Evolutionary conservation across 2,329 filamentous ascomycete species (phyloP).

Genomic region (Xylaria sp.): DNA sequence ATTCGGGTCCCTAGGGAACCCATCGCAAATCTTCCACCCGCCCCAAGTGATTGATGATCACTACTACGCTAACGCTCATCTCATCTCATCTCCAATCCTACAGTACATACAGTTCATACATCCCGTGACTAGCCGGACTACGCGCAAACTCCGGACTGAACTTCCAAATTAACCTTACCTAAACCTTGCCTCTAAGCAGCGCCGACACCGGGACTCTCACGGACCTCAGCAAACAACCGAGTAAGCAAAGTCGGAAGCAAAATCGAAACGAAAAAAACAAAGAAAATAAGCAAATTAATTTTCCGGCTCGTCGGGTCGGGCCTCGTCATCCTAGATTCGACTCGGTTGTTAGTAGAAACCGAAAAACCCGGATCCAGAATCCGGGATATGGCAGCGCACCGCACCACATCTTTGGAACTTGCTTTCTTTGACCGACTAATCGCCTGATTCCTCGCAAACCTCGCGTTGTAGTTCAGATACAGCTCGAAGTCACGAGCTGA

Average conservation of each 20-base stretch:
- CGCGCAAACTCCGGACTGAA: neutral
- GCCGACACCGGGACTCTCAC: neutral
- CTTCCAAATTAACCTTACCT: too few species aligned
- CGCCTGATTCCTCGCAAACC: too few species aligned
- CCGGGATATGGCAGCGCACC: too few species aligned
- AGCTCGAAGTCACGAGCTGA: too few species aligned
- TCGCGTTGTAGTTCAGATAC: too few species aligned
- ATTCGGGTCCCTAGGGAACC: neutral
- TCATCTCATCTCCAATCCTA: too few species aligned
- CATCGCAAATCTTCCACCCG: neutral
- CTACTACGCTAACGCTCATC: too few species aligned
- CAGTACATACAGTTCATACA: neutral
- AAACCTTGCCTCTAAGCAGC: neutral
- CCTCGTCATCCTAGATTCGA: too few species aligned
- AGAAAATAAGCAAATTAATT: neutral
- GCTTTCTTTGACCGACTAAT: neutral
- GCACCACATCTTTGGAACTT: neutral
- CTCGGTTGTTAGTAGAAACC: too few species aligned
- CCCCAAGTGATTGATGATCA: conserved; percentile 1
- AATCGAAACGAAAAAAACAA: neutral
- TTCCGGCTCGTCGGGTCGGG: too few species aligned
- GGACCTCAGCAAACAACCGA: neutral
- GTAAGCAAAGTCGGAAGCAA: neutral
- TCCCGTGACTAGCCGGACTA: conserved; percentile 5
- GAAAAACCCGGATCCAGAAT: too few species aligned